Conservation (phyloP, 2,329 filamentous ascomycete genomes). For the Neoarthrinium moseri region DNA sequence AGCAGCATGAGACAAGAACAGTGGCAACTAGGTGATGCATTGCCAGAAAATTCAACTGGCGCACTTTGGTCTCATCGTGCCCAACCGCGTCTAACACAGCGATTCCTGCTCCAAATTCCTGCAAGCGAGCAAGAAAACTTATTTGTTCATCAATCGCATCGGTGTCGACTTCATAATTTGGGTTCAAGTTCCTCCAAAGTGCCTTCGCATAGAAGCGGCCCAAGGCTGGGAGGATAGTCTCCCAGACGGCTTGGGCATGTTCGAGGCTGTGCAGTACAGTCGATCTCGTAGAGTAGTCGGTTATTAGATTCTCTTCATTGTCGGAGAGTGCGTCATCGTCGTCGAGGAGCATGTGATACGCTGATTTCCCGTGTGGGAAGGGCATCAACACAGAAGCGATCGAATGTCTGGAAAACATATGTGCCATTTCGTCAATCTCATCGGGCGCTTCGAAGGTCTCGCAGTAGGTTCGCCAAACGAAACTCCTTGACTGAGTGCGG, state of each 20-base stretch:
- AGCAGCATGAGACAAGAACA: conserved; percentile 20
- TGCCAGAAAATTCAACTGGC: conserved; percentile 15
- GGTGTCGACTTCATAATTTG: conserved; percentile 18
- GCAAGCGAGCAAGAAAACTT: conserved; percentile 14
- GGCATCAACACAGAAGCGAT: conserved; percentile 19
- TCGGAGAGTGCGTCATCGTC: conserved; percentile 12
- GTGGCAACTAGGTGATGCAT: conserved; percentile 18
- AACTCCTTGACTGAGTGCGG: conserved; percentile 5
- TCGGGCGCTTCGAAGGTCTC: conserved; percentile 8
- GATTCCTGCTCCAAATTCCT: conserved; percentile 16
- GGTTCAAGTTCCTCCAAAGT: conserved; percentile 21
- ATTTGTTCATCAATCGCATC: conserved; percentile 17
- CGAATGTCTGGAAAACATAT: conserved; percentile 23
- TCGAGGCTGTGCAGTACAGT: conserved; percentile 15
- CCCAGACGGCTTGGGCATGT: conserved; percentile 20
- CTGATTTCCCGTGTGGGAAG: conserved; percentile 23
- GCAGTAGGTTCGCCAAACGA: conserved; percentile 2
- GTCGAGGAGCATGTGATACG: conserved; percentile 24
- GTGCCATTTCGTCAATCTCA: conserved; percentile 24
- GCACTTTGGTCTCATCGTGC: conserved; percentile 4
- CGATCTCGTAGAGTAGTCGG: background rate
- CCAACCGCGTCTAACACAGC: conserved; percentile 12
- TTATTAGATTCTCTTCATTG: conserved; percentile 5
- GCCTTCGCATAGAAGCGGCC: conserved; percentile 22
- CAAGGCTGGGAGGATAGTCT: conserved; percentile 17